These are phyloP conservation scores for Funneliformis mosseae DNA, from an alignment of 192 early-diverging fungal genomes.

Conservation along the genomic window DNA sequence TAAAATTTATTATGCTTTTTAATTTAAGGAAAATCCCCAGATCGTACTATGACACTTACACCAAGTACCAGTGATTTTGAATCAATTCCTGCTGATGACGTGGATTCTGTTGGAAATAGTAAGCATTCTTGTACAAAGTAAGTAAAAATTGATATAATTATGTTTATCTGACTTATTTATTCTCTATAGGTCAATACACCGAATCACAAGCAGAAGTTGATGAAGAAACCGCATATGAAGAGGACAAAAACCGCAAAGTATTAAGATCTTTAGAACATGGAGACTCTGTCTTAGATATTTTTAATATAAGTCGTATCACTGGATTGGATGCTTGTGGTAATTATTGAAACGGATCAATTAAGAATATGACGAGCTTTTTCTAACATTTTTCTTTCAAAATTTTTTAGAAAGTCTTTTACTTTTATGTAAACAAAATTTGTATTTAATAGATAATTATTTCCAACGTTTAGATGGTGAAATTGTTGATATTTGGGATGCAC, in stretches of 20 bases:
- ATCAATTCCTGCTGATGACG: background rate
- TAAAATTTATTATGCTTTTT: background rate
- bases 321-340: conserved; percentile 72
- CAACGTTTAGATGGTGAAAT: conserved; percentile 64
- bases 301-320: conserved; percentile 66
- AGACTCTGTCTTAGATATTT: conserved; percentile 70
- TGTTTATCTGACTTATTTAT: conserved; percentile 1
- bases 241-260: conserved; percentile 73
- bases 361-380: background rate
- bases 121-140: background rate
- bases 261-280: conserved; percentile 66
- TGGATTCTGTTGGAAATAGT: conserved; percentile 20
- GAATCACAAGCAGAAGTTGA: conserved; percentile 43
- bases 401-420: conserved; percentile 63
- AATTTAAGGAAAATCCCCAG: background rate
- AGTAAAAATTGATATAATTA: background rate
- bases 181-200: conserved; percentile 8
- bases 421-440: conserved; percentile 71
- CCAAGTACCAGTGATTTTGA: conserved; percentile 11
- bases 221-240: conserved; percentile 57
- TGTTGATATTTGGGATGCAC: conserved; percentile 73
- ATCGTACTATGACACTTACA: conserved; percentile 28
- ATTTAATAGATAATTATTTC: conserved; percentile 73
- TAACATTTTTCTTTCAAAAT: conserved; percentile 1
- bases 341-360: background rate